Percentiles rank a stretch among this genome's conserved stretches.
phyloP scores from a whole-genome alignment of 2,329 filamentous ascomycete genomes.

The Calycina herbarum region DNA sequence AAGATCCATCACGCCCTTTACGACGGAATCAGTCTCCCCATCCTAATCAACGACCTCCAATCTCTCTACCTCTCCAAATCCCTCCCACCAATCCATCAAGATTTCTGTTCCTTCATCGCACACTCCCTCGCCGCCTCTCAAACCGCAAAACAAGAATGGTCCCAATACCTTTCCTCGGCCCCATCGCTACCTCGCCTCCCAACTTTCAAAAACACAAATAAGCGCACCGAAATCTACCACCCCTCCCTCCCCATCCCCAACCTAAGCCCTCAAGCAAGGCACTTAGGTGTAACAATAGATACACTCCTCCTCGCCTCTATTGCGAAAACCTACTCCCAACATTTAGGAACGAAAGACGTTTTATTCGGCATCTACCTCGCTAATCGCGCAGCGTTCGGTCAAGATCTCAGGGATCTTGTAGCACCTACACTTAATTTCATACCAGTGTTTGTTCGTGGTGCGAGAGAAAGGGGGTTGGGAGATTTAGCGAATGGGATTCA shows the following conservation, averaged over 20 bases:
- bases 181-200: constrained; percentile 28
- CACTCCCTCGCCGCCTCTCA: constrained; percentile 43
- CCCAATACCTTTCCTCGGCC: constrained; percentile 38
- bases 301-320: constrained; percentile 74
- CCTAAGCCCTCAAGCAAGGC: constrained; percentile 47
- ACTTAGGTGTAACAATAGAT: constrained; percentile 65
- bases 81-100: constrained; percentile 13
- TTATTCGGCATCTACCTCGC: constrained; percentile 81
- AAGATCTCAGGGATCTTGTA: constrained; percentile 48
- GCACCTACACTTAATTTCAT: constrained; percentile 80
- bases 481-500: constrained; percentile 64
- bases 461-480: constrained; percentile 41
- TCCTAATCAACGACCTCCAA: constrained; percentile 57
- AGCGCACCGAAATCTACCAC: constrained; percentile 44
- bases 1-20: constrained; percentile 85
- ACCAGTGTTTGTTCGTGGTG: constrained; percentile 59
- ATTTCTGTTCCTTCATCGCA: constrained; percentile 36
- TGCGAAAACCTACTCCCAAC: constrained; percentile 45
- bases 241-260: constrained; percentile 46
- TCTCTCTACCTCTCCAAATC: constrained; percentile 41
- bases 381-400: constrained; percentile 61
- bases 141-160: constrained; percentile 42
- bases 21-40: constrained; percentile 75
- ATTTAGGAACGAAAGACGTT: constrained; percentile 42
- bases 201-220: constrained; percentile 31